Conservation (phyloP, 208 protist genomes). For the Leishmania major region DNA sequence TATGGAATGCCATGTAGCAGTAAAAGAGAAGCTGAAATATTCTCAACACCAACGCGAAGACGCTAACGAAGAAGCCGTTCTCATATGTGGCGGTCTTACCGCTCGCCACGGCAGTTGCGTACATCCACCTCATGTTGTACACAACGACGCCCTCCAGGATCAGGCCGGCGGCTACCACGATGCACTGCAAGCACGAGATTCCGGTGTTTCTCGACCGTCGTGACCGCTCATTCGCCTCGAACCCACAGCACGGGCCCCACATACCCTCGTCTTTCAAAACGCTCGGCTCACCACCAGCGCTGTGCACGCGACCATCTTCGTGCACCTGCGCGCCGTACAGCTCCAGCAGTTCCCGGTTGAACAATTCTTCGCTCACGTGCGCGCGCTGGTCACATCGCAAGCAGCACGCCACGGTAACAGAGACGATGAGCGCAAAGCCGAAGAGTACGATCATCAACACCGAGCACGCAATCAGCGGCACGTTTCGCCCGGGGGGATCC, state of each 20-base stretch:
- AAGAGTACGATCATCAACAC: neutral
- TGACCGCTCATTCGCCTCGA: constrained; percentile 9
- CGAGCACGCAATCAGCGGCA: neutral
- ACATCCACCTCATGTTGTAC: constrained; percentile 8
- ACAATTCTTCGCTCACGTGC: constrained; percentile 5
- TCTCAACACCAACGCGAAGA: neutral
- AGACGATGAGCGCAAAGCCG: neutral
- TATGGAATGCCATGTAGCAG: neutral
- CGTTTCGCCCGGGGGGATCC: neutral
- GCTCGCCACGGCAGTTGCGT: neutral
- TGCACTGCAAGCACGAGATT: neutral
- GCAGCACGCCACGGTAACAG: neutral
- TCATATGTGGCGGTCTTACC: neutral
- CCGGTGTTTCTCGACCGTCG: neutral
- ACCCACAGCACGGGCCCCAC: constrained; percentile 10
- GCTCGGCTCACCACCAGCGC: constrained; percentile 6
- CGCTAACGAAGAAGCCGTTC: neutral
- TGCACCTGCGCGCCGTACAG: constrained; percentile 4
- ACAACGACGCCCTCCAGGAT: neutral
- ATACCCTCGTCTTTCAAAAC: neutral
- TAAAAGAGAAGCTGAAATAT: neutral
- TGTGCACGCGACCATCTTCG: constrained; percentile 4
- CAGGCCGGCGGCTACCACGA: neutral
- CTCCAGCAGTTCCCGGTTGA: constrained; percentile 11
- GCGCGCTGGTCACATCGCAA: neutral